Evolutionary conservation across 371 early-diverging fungal genomes (phyloP).

Genomic region (Umbelopsis sp.): DNA sequence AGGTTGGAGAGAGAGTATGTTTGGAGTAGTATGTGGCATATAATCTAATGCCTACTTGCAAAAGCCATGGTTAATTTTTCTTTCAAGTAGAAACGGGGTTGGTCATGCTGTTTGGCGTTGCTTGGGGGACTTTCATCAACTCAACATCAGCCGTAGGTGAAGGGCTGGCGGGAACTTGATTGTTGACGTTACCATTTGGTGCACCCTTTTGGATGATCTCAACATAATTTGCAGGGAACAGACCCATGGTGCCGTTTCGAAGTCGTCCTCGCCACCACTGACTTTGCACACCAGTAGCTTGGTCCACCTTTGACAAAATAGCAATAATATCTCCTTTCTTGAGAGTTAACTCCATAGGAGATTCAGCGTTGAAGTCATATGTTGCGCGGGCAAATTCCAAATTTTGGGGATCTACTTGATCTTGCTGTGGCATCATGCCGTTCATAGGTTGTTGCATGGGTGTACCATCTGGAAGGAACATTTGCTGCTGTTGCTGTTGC

Average conservation of each 20-base stretch:
- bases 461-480: slow-evolving; percentile 23
- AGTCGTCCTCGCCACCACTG: slow-evolving; percentile 94
- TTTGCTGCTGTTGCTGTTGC: slow-evolving; percentile 33
- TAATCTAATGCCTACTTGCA: not conserved
- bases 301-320: slow-evolving; percentile 76
- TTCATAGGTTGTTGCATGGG: slow-evolving; percentile 14
- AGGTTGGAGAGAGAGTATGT: too few species aligned
- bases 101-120: not conserved
- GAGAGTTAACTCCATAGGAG: slow-evolving; percentile 79
- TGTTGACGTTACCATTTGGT: not conserved
- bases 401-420: slow-evolving; percentile 46
- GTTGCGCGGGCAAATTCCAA: slow-evolving; percentile 89
- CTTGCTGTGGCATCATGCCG: slow-evolving; percentile 8
- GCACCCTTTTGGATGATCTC: slow-evolving; percentile 39
- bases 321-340: slow-evolving; percentile 88
- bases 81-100: not conserved
- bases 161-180: not conserved
- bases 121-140: not conserved
- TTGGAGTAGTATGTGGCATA: not conserved
- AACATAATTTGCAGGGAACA: slow-evolving; percentile 93
- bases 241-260: slow-evolving; percentile 81
- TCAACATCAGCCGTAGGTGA: not conserved
- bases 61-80: not conserved
- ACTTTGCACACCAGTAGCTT: slow-evolving; percentile 68
- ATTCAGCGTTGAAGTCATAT: slow-evolving; percentile 81